Conservation (phyloP, 1,284 basidiomycete genomes). For the Stygiomarasmius scandens region DNA sequence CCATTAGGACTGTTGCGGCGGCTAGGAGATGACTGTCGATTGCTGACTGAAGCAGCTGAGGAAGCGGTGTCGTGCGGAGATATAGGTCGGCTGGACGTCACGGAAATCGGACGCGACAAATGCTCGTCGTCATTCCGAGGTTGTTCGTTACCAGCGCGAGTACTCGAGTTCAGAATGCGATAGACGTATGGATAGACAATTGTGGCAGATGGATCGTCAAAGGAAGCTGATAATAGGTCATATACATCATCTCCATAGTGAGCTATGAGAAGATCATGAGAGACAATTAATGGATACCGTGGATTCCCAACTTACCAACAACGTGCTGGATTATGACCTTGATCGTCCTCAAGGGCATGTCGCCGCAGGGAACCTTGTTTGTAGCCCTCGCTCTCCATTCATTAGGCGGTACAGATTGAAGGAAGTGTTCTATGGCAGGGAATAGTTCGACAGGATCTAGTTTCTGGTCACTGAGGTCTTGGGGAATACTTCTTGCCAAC, state of each 20-base stretch:
- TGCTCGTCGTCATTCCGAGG: conserved; percentile 40
- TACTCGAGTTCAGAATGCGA: conserved; percentile 76
- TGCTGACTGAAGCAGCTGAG: conserved; percentile 54
- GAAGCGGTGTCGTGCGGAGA: conserved; percentile 64
- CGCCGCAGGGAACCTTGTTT: conserved; percentile 91
- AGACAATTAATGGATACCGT: conserved; percentile 13
- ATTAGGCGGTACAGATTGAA: conserved; percentile 91
- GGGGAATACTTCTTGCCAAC: conserved; percentile 90
- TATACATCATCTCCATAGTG: conserved; percentile 83
- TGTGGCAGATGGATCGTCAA: conserved; percentile 82
- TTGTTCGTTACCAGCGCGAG: conserved; percentile 44
- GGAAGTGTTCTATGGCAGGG: conserved; percentile 92
- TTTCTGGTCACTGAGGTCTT: conserved; percentile 80
- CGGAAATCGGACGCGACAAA: conserved; percentile 51
- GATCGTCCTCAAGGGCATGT: conserved; percentile 96
- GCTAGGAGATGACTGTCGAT: conserved; percentile 58
- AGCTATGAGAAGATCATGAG: conserved; percentile 46
- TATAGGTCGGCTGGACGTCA: conserved; percentile 60
- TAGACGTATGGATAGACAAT: conserved; percentile 87
- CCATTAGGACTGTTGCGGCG: conserved; percentile 62
- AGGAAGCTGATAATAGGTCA: conserved; percentile 75
- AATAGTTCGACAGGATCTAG: conserved; percentile 90
- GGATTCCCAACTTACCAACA: conserved; percentile 66
- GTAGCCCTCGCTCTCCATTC: conserved; percentile 93
- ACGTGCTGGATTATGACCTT: conserved; percentile 98